These are phyloP conservation scores for Aureobasidium sp. DNA, from an alignment of 2,329 filamentous ascomycete species.

Conservation along the genomic window DNA sequence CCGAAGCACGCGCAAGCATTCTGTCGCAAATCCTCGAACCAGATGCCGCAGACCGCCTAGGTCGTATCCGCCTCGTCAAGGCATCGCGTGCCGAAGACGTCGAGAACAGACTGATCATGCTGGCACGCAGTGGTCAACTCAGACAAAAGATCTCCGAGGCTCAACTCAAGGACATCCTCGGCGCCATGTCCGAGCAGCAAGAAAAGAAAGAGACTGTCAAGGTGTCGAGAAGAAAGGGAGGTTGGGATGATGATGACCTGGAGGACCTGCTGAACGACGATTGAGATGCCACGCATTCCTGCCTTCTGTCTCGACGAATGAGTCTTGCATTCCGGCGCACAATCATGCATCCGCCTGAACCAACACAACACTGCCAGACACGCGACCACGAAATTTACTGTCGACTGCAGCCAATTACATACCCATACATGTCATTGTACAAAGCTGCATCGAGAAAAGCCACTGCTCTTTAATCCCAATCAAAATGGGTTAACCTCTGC, in stretches of 20 bases:
- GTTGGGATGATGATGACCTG: constrained; percentile 77
- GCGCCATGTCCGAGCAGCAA: constrained; percentile 66
- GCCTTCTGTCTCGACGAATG: neutral
- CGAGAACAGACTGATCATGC: constrained; percentile 86
- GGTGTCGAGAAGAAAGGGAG: constrained; percentile 71
- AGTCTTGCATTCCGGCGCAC: neutral
- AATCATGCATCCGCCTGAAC: neutral
- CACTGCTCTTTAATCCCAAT: neutral
- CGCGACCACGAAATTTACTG: neutral
- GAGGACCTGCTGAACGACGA: constrained; percentile 54
- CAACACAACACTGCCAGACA: neutral
- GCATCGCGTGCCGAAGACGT: constrained; percentile 81
- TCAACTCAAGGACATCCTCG: constrained; percentile 86
- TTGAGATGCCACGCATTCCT: constrained; percentile 11
- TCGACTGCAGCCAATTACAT: neutral
- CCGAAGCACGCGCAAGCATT: constrained; percentile 66
- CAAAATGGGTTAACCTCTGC: neutral
- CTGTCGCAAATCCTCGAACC: constrained; percentile 91
- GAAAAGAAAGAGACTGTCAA: constrained; percentile 76
- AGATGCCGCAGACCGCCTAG: constrained; percentile 84
- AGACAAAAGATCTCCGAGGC: constrained; percentile 81
- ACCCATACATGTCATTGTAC: neutral
- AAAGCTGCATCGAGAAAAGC: neutral
- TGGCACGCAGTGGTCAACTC: constrained; percentile 82
- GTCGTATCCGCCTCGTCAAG: constrained; percentile 92